Conservation (phyloP, 75 land plant species). For the Larix kaempferi region DNA sequence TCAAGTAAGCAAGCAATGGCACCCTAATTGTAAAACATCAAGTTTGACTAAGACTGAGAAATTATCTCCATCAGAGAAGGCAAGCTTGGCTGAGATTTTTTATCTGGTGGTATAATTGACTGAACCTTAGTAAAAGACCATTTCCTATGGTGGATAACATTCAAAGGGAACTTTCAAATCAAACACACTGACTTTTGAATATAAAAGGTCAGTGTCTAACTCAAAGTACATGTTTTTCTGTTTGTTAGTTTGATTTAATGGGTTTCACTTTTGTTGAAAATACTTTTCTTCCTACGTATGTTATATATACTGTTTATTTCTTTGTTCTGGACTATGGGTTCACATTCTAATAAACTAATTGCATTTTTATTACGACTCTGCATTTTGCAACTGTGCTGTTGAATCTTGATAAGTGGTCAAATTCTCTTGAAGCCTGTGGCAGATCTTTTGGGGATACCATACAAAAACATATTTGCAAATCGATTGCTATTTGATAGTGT, state of each 20-base stretch:
- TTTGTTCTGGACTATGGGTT: background rate
- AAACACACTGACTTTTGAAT: too few relatives aligned
- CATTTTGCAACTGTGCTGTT: background rate
- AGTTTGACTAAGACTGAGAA: too few relatives aligned
- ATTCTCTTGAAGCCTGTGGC: conserved; percentile 79
- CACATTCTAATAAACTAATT: background rate
- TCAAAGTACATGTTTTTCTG: too few relatives aligned
- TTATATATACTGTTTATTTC: background rate
- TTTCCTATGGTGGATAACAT: background rate
- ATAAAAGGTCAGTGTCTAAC: too few relatives aligned
- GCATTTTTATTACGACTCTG: background rate
- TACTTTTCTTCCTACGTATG: background rate
- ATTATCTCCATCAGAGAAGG: too few relatives aligned
- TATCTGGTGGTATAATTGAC: too few relatives aligned
- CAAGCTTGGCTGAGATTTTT: too few relatives aligned
- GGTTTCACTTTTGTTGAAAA: background rate
- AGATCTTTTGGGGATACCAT: conserved; percentile 65
- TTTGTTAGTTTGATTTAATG: background rate
- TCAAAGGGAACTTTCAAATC: too few relatives aligned
- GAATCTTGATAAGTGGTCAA: conserved; percentile 1
- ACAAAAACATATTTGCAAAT: conserved; percentile 85
- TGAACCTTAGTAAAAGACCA: background rate
- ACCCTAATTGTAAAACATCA: too few relatives aligned
- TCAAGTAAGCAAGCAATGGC: too few relatives aligned
- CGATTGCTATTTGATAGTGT: conserved; percentile 67